Evolutionary conservation across 2,329 filamentous ascomycete genomes (phyloP).

Genomic region (Phaeosphaeriaceae sp.): DNA sequence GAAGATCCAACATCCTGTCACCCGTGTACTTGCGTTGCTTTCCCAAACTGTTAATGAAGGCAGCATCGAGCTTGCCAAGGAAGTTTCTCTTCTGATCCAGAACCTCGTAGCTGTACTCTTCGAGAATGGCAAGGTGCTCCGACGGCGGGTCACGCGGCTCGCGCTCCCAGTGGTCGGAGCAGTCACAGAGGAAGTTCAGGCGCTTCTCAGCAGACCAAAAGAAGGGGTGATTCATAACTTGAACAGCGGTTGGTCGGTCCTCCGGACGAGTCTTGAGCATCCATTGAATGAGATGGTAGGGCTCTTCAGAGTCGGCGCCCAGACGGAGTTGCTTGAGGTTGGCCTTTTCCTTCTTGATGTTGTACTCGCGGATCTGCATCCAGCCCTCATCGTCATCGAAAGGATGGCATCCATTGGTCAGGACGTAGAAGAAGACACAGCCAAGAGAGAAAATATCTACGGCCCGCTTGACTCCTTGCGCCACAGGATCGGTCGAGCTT

Average conservation of each 20-base stretch:
- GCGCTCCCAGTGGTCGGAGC: conserved; percentile 95
- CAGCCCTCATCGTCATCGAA: conserved; percentile 94
- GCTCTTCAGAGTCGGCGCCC: conserved; percentile 85
- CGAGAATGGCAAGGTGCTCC: conserved; percentile 65
- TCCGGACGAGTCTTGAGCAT: conserved; percentile 77
- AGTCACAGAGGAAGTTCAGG: conserved; percentile 91
- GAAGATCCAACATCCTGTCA: conserved; percentile 79
- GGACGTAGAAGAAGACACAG: conserved; percentile 98
- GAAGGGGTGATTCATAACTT: conserved; percentile 92
- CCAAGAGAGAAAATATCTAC: conserved; percentile 98
- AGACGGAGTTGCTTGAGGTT: conserved; percentile 76
- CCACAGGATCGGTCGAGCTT: conserved; percentile 51
- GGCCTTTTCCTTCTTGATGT: conserved; percentile 90
- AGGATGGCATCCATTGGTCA: conserved; percentile 89
- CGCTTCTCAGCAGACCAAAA: conserved; percentile 94
- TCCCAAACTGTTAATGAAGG: conserved; percentile 87
- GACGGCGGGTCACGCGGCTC: conserved; percentile 86
- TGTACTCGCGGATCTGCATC: conserved; percentile 84
- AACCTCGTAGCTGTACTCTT: conserved; percentile 56
- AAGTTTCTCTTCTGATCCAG: conserved; percentile 74
- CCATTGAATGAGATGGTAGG: conserved; percentile 80
- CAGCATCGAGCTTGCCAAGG: conserved; percentile 73
- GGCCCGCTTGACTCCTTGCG: conserved; percentile 85
- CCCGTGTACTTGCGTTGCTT: conserved; percentile 97
- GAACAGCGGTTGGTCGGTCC: conserved; percentile 72